Conservation (phyloP, 2,329 filamentous ascomycete species). For the Daldinia sp. region DNA sequence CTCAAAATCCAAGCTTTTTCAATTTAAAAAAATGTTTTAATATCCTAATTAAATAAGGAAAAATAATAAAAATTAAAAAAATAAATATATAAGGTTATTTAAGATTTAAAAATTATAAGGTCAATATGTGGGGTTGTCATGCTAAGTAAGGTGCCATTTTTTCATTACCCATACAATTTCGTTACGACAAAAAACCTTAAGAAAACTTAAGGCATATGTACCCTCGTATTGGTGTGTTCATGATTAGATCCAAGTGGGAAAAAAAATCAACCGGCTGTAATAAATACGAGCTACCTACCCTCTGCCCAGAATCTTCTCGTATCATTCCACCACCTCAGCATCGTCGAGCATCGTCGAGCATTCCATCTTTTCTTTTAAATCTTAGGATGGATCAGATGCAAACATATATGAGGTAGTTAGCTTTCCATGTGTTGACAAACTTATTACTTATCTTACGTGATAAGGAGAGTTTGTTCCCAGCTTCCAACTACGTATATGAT, state of each 20-base stretch:
- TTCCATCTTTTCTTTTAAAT: neutral
- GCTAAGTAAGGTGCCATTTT: too few relatives aligned
- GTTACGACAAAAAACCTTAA: too few relatives aligned
- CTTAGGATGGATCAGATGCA: neutral
- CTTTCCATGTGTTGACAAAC: neutral
- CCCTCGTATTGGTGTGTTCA: neutral
- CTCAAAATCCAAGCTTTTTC: too few relatives aligned
- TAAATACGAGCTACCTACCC: conserved; percentile 19
- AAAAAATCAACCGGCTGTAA: conserved; percentile 6
- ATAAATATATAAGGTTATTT: too few relatives aligned
- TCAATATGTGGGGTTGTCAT: too few relatives aligned
- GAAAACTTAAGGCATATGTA: too few relatives aligned
- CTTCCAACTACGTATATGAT: conserved; percentile 31
- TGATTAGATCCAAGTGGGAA: too few relatives aligned
- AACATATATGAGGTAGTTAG: neutral
- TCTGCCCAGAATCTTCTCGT: conserved; percentile 6
- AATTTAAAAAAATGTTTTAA: too few relatives aligned
- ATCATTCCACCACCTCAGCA: conserved; percentile 7
- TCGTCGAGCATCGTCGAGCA: neutral
- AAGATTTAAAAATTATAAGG: too few relatives aligned
- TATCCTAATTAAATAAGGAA: too few relatives aligned
- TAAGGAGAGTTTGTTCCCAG: conserved; percentile 12
- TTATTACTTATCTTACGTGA: conserved; percentile 4
- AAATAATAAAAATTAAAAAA: too few relatives aligned
- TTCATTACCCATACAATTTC: too few relatives aligned